Base-by-base conservation (phyloP, 2,329 filamentous ascomycete species). In the Triangularia setosa region DNA sequence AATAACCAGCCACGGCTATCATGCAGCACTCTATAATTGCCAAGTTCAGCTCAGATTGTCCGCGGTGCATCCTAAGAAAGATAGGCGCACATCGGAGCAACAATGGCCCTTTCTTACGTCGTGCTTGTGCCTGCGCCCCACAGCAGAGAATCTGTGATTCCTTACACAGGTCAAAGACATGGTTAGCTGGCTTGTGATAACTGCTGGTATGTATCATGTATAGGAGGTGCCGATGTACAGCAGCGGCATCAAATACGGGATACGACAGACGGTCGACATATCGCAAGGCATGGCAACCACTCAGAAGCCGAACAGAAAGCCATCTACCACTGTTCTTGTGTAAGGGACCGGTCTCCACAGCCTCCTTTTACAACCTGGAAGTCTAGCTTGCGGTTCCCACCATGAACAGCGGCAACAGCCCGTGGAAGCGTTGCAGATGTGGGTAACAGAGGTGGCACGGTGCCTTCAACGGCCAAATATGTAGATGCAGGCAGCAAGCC, bases 41-140 rank as follows among this genome's bases (percentile, higher is more conserved):
- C 60, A 53, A 16, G 7, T 23, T 58, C 65, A 66, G 65, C 65
- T 60, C 52, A 58, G 2, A 14, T 25, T 14, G 56, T 35, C 18
- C n/a, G 28, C n/a, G 16, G n/a, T 7, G n/a, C 18, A 35, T 24
- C 28, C 18, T 58, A 18, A 23, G 30, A 12, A 21, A 30, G n/a
- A 14, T 4, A 16, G 56, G 28, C 8, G 7, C 40, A 18, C 21
- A 16, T 58, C 56, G 56, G 56, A 11, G 28, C 56, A 58, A 58
- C 18, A 23, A 35, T 58, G 3, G 27, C 56, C 56, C 56, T 35
- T 58, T 48, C 56, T 58, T 58, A 58, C 56, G 11, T 11, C 28
- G 16, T 35, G 30, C 11, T 4, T 35, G 35, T 40, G 35, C 35
- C 27, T 28, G 9, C 27, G 5, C 9, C 27, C 27, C 27, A 28